A percentile compares a stretch with the other conserved stretches of the same genome.
Conservation (phyloP, 768 basidiomycete genomes). For the Boletus rufocinnamomeus region DNA sequence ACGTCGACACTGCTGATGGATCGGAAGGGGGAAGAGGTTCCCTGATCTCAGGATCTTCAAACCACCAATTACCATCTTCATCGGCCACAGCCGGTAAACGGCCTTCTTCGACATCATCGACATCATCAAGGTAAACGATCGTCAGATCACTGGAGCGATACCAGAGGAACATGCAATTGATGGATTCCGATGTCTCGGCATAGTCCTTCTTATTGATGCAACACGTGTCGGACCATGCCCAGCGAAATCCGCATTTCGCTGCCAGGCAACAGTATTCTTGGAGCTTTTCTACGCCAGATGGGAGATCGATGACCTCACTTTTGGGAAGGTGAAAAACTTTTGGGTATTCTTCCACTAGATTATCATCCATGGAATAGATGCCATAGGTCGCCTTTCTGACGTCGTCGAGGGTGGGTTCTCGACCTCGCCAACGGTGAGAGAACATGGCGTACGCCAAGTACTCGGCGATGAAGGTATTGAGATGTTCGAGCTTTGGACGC, state of each 20-base stretch:
- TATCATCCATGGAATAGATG: conserved; percentile 20
- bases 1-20: background rate
- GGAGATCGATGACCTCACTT: background rate
- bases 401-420: conserved; percentile 21
- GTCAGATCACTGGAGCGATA: conserved; percentile 30
- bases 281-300: conserved; percentile 22
- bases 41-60: conserved; percentile 20
- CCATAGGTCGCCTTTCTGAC: conserved; percentile 14
- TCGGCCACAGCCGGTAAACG: conserved; percentile 9
- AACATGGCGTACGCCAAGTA: conserved; percentile 32
- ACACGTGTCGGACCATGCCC: conserved; percentile 35
- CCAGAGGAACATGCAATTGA: conserved; percentile 35
- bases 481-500: conserved; percentile 1
- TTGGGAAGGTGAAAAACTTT: background rate
- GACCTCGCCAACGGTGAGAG: conserved; percentile 28
- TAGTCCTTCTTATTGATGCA: conserved; percentile 29
- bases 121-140: conserved; percentile 32
- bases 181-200: conserved; percentile 30
- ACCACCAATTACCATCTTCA: conserved; percentile 11
- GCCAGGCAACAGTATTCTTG: conserved; percentile 33
- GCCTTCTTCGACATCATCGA: conserved; percentile 24
- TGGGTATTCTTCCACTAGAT: background rate
- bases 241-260: conserved; percentile 33
- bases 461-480: conserved; percentile 17
- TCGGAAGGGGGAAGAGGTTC: conserved; percentile 12